These are phyloP conservation scores for Anisodus tanguticus DNA, from an alignment of 257 asterid species.

Conservation along the genomic window DNA sequence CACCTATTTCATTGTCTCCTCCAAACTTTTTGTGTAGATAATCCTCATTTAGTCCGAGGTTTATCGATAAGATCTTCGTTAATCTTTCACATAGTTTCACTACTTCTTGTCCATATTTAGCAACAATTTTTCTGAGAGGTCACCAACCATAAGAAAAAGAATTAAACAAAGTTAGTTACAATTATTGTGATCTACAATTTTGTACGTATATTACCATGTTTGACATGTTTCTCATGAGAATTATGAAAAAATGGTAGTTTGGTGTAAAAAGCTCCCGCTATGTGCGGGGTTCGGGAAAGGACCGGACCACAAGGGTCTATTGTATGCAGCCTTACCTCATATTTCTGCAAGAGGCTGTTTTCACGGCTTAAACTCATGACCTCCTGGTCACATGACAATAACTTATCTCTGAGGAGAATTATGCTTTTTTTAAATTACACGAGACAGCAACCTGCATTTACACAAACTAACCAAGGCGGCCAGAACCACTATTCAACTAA, in stretches of 20 bases:
- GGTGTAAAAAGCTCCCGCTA: no score
- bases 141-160: background rate
- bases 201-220: background rate
- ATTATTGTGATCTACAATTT: background rate
- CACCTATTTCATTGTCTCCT: constrained; percentile 56
- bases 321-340: no score
- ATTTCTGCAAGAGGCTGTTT: no score
- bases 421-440: accelerated
- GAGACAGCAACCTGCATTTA: background rate
- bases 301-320: no score
- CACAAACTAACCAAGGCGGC: background rate
- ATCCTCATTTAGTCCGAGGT: constrained; percentile 69
- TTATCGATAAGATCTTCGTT: constrained; percentile 58
- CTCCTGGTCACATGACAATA: no score
- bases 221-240: background rate
- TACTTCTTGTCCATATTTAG: constrained; percentile 59
- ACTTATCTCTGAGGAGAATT: background rate
- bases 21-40: constrained; percentile 69
- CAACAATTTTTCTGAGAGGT: constrained; percentile 55
- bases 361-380: no score
- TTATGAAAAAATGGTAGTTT: no score
- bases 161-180: background rate
- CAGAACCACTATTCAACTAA: background rate
- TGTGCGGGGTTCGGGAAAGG: no score
- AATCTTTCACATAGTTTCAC: constrained; percentile 58